Base-by-base conservation (phyloP, 768 basidiomycete genomes). In the Mycena haematopus region DNA sequence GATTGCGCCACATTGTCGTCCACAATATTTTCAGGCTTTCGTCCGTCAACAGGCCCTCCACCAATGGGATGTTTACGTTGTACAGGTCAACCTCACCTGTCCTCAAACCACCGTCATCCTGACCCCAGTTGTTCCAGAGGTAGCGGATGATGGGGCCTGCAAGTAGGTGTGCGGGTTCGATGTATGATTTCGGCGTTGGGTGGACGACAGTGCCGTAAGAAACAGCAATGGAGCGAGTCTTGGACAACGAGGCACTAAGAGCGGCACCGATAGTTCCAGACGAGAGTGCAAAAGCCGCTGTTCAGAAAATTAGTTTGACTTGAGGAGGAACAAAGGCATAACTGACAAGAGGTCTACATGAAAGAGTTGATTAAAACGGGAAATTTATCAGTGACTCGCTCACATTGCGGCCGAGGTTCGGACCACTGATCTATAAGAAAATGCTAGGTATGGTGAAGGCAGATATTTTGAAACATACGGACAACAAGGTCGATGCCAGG, bases 211-310 rank as follows among this genome's bases (percentile, higher is more conserved):
- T 91, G 36, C 94, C 94, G 72, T 97, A 96, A 0, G 93, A 96
- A 38, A 98, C 71, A 1, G 96, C 95, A 60, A 97, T 90, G 44
- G 93, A 86, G 40, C 93, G 89, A 29, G 79, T 81, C 60, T 80
- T 80, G 25, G 90, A 88, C 46, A 95, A 80, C 24, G 86, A 85
- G 22, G 90, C 88, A 27, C 91, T 91, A 74, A 98, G 79, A 17
- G 96, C 91, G 3, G 95, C 95, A 40, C 96, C 96, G 65, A 99
- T 82, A 2, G 96, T 98, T 2, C 96, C 96, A 29, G 93, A 95
- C 1, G 94, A 95, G 45, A 98, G 82, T 3, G 91, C 83, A 73
- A 95, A 94, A 1, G 95, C 95, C 38, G 93, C 92, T 88, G 64
- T 63, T 42, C 58, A 45, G 3, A 68, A 29, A 13, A 49, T 42